Evolutionary conservation across 2,329 filamentous ascomycete genomes (phyloP), one percentile per base, ranked within the genome.

Genomic region (Alternaria gansuensis): DNA sequence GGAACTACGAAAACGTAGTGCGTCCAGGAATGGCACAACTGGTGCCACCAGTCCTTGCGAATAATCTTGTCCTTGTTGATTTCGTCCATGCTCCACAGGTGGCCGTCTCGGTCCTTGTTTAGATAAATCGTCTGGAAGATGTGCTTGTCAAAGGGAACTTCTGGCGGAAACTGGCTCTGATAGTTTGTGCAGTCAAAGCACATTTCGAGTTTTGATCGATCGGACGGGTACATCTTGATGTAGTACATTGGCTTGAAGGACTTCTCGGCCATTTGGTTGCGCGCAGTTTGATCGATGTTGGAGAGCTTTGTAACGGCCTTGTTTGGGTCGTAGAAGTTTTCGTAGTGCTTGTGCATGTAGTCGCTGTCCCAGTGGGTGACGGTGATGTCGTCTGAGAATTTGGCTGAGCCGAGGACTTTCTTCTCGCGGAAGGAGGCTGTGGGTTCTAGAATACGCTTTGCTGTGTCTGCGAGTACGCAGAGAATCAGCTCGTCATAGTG

Each of bases 181-280:
- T 92, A 91, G 72, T 91, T 90, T 36, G 87, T 89, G 77, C 88
- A 90, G 74, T 92, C 88, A 76, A 91, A 92, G 56, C 85, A 88
- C 82, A 81, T 86, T 71, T 86, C 84, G 34, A 82, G 83, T 73
- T 87, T 85, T 2, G 79, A 83, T 1, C 81, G 80, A 65, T 88
- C 83, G 13, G 82, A 59, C 0, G 80, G 75, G 71, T 89, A 89
- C 51, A 82, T 83, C 54, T 87, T 85, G 64, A 86, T 89, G 69
- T 84, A 84, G 77, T 89, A 89, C 87, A 89, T 89, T 51, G 87
- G 86, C 49, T 82, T 80, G 79, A 86, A 89, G 21, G 78, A 80
- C 48, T 82, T 81, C 54, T 81, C 78, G 3, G 82, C 83, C 28
- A 72, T 74, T 69, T 82, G 52, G 79, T 78, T 70, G 44, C 81